Evolutionary conservation across 2,329 filamentous ascomycete genomes (phyloP).

Genomic region (Nemania sp.): DNA sequence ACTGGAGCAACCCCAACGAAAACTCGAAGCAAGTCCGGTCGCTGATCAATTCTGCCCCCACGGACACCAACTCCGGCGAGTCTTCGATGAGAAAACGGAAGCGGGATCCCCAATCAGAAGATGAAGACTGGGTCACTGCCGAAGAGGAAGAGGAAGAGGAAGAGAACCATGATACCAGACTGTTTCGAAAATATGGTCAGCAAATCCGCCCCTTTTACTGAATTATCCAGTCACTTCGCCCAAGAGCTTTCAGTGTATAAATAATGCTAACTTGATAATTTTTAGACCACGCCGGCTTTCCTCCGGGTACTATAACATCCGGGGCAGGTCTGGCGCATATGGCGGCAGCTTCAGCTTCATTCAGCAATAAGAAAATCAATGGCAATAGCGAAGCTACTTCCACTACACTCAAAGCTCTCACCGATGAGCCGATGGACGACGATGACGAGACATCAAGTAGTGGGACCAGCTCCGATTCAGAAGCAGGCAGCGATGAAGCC

Average conservation of each 20-base stretch:
- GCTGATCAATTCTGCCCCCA: neutral
- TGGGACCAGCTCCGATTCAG: slow-evolving; percentile 34
- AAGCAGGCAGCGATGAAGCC: slow-evolving; percentile 24
- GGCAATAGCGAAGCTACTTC: slow-evolving; percentile 35
- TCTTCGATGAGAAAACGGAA: slow-evolving; percentile 23
- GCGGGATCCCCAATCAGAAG: slow-evolving; percentile 32
- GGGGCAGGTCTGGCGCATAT: slow-evolving; percentile 42
- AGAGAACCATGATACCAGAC: neutral
- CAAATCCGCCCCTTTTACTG: slow-evolving; percentile 11
- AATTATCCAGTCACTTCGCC: neutral
- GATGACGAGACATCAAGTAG: slow-evolving; percentile 33
- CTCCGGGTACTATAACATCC: slow-evolving; percentile 44
- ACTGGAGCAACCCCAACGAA: neutral
- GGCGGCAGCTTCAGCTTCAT: slow-evolving; percentile 39
- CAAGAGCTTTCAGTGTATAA: neutral
- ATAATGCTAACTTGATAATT: slow-evolving; percentile 28
- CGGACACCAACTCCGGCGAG: neutral
- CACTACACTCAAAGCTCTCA: slow-evolving; percentile 25
- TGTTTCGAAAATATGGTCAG: slow-evolving; percentile 22
- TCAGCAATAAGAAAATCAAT: slow-evolving; percentile 31
- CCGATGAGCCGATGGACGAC: slow-evolving; percentile 24
- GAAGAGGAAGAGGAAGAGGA: slow-evolving; percentile 37
- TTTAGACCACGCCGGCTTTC: slow-evolving; percentile 44
- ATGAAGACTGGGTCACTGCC: slow-evolving; percentile 5
- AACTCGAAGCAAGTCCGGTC: neutral